Conservation (phyloP, 2,329 filamentous ascomycete species). For the Amauroascus niger region DNA sequence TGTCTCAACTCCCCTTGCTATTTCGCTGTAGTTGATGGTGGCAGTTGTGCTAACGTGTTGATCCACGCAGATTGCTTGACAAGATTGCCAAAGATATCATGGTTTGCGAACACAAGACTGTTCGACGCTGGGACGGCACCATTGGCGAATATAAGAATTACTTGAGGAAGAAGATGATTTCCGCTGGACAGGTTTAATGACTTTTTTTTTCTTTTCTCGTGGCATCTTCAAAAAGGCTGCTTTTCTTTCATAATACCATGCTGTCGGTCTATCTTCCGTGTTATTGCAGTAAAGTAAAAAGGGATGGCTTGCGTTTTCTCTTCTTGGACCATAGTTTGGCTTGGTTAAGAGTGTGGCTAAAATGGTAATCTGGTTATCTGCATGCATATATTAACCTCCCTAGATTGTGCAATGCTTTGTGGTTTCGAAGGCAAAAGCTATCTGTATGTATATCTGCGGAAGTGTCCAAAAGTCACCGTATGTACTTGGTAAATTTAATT, state of each 20-base stretch:
- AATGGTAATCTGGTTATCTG: constrained; percentile 6
- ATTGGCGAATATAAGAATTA: constrained; percentile 98
- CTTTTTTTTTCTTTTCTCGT: background rate
- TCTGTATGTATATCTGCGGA: too few species aligned
- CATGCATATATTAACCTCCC: background rate
- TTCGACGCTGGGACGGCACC: constrained; percentile 74
- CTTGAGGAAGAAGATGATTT: constrained; percentile 97
- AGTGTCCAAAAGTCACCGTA: too few species aligned
- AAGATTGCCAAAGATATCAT: constrained; percentile 99
- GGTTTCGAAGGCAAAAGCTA: background rate
- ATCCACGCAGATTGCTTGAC: constrained; percentile 66
- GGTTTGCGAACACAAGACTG: constrained; percentile 96
- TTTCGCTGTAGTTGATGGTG: background rate
- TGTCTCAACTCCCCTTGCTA: constrained; percentile 25
- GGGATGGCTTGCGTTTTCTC: background rate
- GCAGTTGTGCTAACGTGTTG: constrained; percentile 16
- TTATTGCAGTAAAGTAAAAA: constrained; percentile 7
- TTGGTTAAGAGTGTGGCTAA: background rate
- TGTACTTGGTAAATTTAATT: too few species aligned
- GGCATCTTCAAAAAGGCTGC: background rate
- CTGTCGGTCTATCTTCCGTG: background rate
- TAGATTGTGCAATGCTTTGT: too few species aligned
- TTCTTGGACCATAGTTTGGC: background rate
- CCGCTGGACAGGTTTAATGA: constrained; percentile 67
- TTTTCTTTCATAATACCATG: constrained; percentile 6